Base-by-base conservation (phyloP, 768 basidiomycete genomes). In the Serendipita sp. region DNA sequence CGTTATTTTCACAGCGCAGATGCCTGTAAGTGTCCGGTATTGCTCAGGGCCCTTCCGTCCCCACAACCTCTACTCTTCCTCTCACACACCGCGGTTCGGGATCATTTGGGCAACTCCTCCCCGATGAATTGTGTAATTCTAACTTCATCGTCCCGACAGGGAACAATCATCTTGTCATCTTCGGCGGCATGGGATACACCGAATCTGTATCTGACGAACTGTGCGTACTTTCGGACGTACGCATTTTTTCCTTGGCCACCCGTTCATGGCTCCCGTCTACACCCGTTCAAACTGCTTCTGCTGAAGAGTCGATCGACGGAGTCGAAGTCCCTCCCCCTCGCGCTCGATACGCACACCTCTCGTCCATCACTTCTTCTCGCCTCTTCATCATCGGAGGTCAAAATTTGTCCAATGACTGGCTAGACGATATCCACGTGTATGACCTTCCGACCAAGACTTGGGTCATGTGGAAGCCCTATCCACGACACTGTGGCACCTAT, bases 1-100 rank as follows among this genome's bases (percentile, higher is more conserved):
- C 83, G 96, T 43, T 99, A 99, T 72, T 99, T 99, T 70, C 96
- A 99, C 74, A 90, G 87, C 65, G 82, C 90, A 13, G 92, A 96
- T 73, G 74, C 84, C 63, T 95, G 88, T 85, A 71, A 68, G 81
- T 58, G 24, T 28, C 17, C 24, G 24, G 33, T 58, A n/a, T 74
- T 9, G 26, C 53, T 26, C 13, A 22, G 45, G 61, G 26, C 31
- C 41, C 56, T 33, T 60, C 38, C n/a, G 16, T 34, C 20, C 63
- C 53, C 53, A 31, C 11, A 31, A 58, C 9, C 20, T 9, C 45
- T 28, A 28, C 45, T 5, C n/a, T 48, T n/a, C n/a, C n/a, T 9
- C n/a, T 20, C n/a, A 5, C 45, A 48, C 45, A 5, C 45, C n/a
- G 5, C 45, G 5, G 26, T n/a, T 28, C 45, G 20, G 65, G 61